Conservation (phyloP, 345 rosid genomes). For the Brassica carinata region DNA sequence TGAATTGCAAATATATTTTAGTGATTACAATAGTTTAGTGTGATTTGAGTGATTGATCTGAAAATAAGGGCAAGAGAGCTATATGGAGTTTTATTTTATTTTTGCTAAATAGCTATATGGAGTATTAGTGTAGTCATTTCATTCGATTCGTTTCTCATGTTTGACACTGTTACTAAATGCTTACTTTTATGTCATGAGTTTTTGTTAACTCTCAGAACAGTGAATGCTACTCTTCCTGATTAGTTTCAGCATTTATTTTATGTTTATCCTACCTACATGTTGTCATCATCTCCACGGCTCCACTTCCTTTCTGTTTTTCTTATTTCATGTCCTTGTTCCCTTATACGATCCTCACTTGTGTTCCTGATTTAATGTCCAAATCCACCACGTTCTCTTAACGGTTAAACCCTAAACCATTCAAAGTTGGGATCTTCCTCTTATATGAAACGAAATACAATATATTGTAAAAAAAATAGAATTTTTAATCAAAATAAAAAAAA, state of each 20-base stretch:
- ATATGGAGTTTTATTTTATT: background rate
- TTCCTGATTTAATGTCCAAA: background rate
- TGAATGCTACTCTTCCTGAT: slow-evolving; percentile 7
- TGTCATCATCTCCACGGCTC: slow-evolving; percentile 14
- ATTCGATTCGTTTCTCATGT: background rate
- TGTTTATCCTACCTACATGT: background rate
- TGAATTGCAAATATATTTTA: background rate
- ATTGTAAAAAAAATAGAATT: background rate
- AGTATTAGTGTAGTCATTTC: background rate
- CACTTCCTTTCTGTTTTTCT: background rate
- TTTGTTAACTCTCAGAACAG: slow-evolving; percentile 28
- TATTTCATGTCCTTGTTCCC: background rate
- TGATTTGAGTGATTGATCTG: background rate
- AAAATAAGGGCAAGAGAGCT: background rate
- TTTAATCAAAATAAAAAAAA: no score
- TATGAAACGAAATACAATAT: background rate
- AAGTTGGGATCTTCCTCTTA: background rate
- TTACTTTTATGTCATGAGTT: slow-evolving; percentile 19
- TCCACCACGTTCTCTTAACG: background rate
- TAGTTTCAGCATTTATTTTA: background rate
- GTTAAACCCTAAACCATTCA: background rate
- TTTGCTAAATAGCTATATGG: no score
- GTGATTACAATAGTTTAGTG: background rate
- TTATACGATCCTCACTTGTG: background rate
- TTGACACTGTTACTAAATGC: background rate